Base-by-base conservation (phyloP, 352 stramenopile genomes). In the Pythium sukuiense region DNA sequence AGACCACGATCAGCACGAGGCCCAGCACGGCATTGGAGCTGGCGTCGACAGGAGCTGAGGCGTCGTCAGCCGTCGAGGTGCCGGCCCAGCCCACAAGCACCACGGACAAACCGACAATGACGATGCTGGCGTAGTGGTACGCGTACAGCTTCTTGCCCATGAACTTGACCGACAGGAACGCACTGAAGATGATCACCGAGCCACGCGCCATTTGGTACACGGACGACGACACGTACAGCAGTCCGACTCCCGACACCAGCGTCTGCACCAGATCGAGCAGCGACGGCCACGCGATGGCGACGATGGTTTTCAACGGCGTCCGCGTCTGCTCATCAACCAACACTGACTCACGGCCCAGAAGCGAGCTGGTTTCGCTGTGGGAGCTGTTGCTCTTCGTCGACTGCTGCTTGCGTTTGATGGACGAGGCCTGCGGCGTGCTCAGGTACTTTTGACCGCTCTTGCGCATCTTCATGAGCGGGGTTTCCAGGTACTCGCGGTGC, bases 171-270 rank as follows among this genome's bases (percentile, higher is more conserved):
- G 85, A 93, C 61, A 96, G 83, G 65, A 95, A 76, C 35, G 83
- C 89, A 41, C 83, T 95, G 69, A 97, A 97, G 72, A 97, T 90
- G 69, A 97, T 91, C 64, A 97, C 88, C 5, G 88, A 93, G 48
- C 87, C 88, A 50, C 89, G 84, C 29, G 89, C 81, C 89, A 97
- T 97, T 66, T 97, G 87, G 77, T 89, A 96, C 59, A 95, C 83
- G 0, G 85, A 95, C 46, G 89, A 91, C 61, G 86, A 92, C 59
- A 93, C 89, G 76, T 87, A 94, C 29, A 92, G 72, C 61, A 96
- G 59, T 0, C 87, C 88, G 64, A 95, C 83, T 62, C 95, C 95
- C 61, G 88, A 87, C 52, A 95, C 61, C 62, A 92, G 80, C 30
- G 88, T 96, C 74, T 91, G 84, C 64, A 89, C 70, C 63, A 94